Base-by-base conservation (phyloP, 192 early-diverging fungal genomes). In the Kickxella alabastrina region DNA sequence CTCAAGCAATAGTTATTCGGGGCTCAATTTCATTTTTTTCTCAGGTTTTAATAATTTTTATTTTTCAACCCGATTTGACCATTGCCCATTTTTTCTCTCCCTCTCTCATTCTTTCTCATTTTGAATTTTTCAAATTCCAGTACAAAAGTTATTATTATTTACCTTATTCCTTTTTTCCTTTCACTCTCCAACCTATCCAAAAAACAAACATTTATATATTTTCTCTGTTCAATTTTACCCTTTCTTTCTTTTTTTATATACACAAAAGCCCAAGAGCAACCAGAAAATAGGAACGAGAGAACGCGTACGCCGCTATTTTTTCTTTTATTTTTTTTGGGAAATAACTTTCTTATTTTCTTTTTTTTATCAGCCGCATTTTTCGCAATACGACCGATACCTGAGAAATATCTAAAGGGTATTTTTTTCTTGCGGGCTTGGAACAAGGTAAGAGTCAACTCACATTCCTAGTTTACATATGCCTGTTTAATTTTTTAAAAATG, bases 291-390 rank as follows among this genome's bases (percentile, higher is more conserved):
- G n/a, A n/a, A n/a, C n/a, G n/a, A n/a, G n/a, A n/a, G n/a, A n/a
- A n/a, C n/a, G n/a, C n/a, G n/a, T n/a, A n/a, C n/a, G n/a, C n/a
- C n/a, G n/a, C n/a, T n/a, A n/a, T n/a, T n/a, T n/a, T n/a, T n/a
- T n/a, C n/a, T n/a, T n/a, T n/a, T n/a, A n/a, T 39, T 34, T 21
- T 43, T 54, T 64, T 58, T 17, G 6, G 18, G 18, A 3, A 2
- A 19, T 38, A 38, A 15, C 36, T 38, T 21, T 40, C 24, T 15
- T 25, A 48, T 14, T 17, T 29, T 29, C 9, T 37, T 27, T 22
- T 32, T 35, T 26, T 41, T 57, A 42, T 54, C 29, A 43, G 40
- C n/a, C n/a, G n/a, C n/a, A n/a, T n/a, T n/a, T n/a, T n/a, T n/a
- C n/a, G n/a, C n/a, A n/a, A n/a, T n/a, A n/a, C n/a, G n/a, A n/a